Evolutionary conservation across 2,329 filamentous ascomycete genomes (phyloP), one percentile per base, ranked within the genome.

Genomic region (Xylariaceae sp.): DNA sequence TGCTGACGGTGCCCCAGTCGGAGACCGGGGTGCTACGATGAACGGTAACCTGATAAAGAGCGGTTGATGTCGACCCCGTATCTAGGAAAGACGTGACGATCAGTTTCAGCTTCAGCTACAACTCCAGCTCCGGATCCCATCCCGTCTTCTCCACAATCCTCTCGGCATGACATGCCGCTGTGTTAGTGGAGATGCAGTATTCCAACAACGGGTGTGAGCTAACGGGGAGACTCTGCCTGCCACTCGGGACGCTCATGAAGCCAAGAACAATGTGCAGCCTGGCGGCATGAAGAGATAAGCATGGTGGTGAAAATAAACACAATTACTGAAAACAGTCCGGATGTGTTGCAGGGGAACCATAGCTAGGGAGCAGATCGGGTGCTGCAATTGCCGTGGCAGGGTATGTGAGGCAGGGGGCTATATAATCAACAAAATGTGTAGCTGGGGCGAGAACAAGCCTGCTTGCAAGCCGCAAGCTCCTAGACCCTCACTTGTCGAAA

Each of bases 51-150:
- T 55, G 57, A 59, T 49, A 45, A 50, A 52, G 47, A 42, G 52
- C 22, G 22, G 22, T 53, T 56, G 57, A 56, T 59, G 46, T 44
- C 44, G 48, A 46, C 42, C 49, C 59, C 56, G 59, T 62, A 58
- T 58, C 55, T 56, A 39, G 31, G n/a, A n/a, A 50, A 31, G 52
- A 17, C 32, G 36, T 45, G 40, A 46, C 14, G 5, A 19, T n/a
- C 39, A 30, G n/a, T n/a, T n/a, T 55, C 48, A 55, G 53, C 49
- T 47, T 46, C 46, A 44, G 43, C 42, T 43, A 39, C 27, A 44
- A 35, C 46, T 42, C 39, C 14, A 30, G 27, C 43, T 39, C 39
- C 51, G 51, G 48, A 17, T 52, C 12, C 15, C 33, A 36, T 36
- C 33, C 15, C 15, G 33, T 36, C 15, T 36, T n/a, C 9, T 36